Evolutionary conservation across 1,284 basidiomycete genomes (phyloP), one percentile per base, ranked within the genome.

Genomic region (Heliocybe sulcata): DNA sequence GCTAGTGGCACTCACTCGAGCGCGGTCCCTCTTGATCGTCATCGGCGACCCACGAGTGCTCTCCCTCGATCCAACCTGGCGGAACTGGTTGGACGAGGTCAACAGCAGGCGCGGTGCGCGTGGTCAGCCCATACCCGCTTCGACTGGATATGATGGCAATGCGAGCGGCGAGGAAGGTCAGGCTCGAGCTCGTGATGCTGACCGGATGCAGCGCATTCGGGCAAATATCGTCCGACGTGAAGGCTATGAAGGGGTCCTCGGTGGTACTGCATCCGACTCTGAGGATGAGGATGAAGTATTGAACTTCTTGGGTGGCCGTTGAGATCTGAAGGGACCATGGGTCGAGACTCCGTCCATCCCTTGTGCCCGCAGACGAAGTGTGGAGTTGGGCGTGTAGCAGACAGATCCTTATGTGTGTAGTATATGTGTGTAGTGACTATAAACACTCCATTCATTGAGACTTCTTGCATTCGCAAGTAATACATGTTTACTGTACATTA

Each of bases 21-120:
- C 82, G 0, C 73, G 83, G 61, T 76, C 82, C 0, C 68, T 85
- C 1, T 70, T 85, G 1, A 76, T 85, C 54, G 67, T 84, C 53
- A 64, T 85, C 45, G 82, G 83, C 1, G 79, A 85, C 57, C 74
- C 80, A 0, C 64, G 67, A 0, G 72, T 82, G 23, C 70, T 85
- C 2, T 76, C 76, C 3, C 68, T 79, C 1, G 76, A 79, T 56
- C 73, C 72, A 0, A 61, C 80, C 0, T 83, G 81, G 81, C 67
- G 77, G 1, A 65, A 67, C 0, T 82, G 82, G 68, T 60, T 83
- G 35, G 79, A 80, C 60, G 80, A 79, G 57, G 64, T 82, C 42
- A 62, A 77, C 57, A 35, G 60, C 11, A 69, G 72, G 38, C 68
- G 69, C 2, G 81, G 79, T 1, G 38, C 38, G 38, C 38, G 38